Percentiles rank a stretch among this genome's conserved stretches.
Evolutionary conservation across 1,284 basidiomycete genomes (phyloP).

Genomic region (Amylostereum areolatum): DNA sequence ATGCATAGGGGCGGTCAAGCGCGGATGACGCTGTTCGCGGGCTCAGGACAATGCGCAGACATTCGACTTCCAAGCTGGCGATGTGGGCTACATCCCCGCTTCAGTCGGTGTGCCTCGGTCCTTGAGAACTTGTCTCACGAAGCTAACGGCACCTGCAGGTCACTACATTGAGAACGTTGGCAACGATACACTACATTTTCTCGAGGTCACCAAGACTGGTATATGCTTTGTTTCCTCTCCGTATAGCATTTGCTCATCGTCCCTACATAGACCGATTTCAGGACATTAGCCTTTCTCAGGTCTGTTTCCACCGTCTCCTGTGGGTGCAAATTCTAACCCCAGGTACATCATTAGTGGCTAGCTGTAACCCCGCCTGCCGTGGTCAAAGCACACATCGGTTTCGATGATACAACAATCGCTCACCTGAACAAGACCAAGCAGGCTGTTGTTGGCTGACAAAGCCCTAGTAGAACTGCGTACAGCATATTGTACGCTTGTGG

Average conservation of each 20-base stretch:
- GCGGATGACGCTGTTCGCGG: constrained; percentile 61
- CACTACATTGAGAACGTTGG: constrained; percentile 70
- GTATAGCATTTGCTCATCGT: not conserved
- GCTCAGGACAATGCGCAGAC: constrained; percentile 56
- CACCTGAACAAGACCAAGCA: constrained; percentile 50
- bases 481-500: no score
- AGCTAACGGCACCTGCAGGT: constrained; percentile 23
- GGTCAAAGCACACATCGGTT: constrained; percentile 55
- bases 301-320: constrained; percentile 12
- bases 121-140: no score
- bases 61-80: constrained; percentile 64
- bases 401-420: constrained; percentile 46
- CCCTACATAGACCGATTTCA: constrained; percentile 41
- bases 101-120: constrained; percentile 33
- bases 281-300: constrained; percentile 60
- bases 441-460: constrained; percentile 29
- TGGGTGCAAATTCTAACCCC: not conserved
- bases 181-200: constrained; percentile 52
- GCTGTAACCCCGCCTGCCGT: constrained; percentile 57
- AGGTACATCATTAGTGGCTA: constrained; percentile 46
- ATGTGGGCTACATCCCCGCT: constrained; percentile 60
- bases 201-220: constrained; percentile 63
- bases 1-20: constrained; percentile 42
- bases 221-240: constrained; percentile 10
- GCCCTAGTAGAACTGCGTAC: no score